Conservation (phyloP, 2,329 filamentous ascomycete genomes). For the Xylaria sp. region DNA sequence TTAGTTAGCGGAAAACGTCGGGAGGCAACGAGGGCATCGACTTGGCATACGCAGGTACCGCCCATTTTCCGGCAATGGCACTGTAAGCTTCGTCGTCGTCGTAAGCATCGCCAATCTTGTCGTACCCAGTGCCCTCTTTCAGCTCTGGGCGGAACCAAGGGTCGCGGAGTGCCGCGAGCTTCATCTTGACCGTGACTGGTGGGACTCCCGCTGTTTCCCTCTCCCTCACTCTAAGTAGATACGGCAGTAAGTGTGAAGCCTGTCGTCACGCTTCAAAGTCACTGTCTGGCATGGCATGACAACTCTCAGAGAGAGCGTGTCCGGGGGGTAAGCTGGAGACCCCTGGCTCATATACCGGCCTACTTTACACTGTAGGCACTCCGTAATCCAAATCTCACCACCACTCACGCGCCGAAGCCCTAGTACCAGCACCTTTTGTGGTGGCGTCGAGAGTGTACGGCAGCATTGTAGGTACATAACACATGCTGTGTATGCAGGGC, state of each 20-base stretch:
- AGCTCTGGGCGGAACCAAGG: constrained; percentile 14
- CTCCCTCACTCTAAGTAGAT: too few relatives aligned
- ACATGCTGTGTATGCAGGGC: too few relatives aligned
- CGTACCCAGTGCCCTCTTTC: constrained; percentile 7
- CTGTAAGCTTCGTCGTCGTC: constrained; percentile 9
- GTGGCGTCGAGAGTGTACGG: too few relatives aligned
- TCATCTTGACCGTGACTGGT: neutral
- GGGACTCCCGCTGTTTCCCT: neutral
- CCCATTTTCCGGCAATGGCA: constrained; percentile 6
- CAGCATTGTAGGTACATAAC: too few relatives aligned
- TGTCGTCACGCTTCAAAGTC: neutral
- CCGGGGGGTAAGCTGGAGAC: too few relatives aligned
- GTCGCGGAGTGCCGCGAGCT: neutral
- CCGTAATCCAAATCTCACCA: too few relatives aligned
- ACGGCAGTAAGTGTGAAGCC: neutral
- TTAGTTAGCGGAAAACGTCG: neutral
- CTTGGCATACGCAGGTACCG: constrained; percentile 7
- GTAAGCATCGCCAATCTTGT: constrained; percentile 13
- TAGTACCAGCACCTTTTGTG: too few relatives aligned
- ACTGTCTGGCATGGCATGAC: neutral
- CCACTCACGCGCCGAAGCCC: too few relatives aligned
- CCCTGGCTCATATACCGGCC: too few relatives aligned
- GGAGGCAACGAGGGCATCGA: neutral
- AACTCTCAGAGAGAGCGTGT: neutral
- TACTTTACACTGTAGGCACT: too few relatives aligned